phyloP scores from a whole-genome alignment of 2,329 filamentous ascomycete genomes.

The Biscogniauxia marginata region DNA sequence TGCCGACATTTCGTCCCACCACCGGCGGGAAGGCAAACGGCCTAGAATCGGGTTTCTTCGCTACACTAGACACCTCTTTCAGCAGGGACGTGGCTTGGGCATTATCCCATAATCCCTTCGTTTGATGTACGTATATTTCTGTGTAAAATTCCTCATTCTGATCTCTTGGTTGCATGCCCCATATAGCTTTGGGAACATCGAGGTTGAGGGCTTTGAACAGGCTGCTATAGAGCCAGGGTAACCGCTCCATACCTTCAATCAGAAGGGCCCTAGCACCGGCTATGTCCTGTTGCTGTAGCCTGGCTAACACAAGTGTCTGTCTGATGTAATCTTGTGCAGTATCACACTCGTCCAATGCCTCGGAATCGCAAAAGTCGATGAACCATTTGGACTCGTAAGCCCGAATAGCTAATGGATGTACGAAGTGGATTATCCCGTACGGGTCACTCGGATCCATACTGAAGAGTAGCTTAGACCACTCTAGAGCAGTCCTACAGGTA shows the following conservation, averaged over 20 bases:
- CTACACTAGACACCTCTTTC: slow-evolving; percentile 63
- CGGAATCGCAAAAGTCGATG: slow-evolving; percentile 61
- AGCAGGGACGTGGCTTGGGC: slow-evolving; percentile 68
- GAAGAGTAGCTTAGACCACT: slow-evolving; percentile 87
- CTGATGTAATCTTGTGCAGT: slow-evolving; percentile 60
- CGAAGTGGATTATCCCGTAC: slow-evolving; percentile 75
- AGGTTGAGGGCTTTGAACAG: slow-evolving; percentile 80
- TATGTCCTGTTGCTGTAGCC: slow-evolving; percentile 66
- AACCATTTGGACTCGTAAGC: slow-evolving; percentile 76
- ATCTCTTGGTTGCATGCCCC: slow-evolving; percentile 71
- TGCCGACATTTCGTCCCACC: slow-evolving; percentile 56
- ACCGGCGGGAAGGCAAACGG: slow-evolving; percentile 37
- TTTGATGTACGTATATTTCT: slow-evolving; percentile 71
- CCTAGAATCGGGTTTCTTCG: slow-evolving; percentile 42
- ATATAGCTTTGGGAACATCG: slow-evolving; percentile 75
- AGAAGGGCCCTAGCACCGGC: slow-evolving; percentile 65
- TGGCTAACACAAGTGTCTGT: slow-evolving; percentile 75
- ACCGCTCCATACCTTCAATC: slow-evolving; percentile 63
- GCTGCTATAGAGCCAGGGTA: slow-evolving; percentile 82
- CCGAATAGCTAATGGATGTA: slow-evolving; percentile 83
- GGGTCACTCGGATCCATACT: slow-evolving; percentile 75
- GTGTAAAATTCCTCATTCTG: slow-evolving; percentile 67
- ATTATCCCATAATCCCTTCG: slow-evolving; percentile 85
- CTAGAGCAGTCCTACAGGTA: slow-evolving; percentile 89
- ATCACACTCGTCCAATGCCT: slow-evolving; percentile 39